These are phyloP conservation scores for Diaporthe helianthi DNA, from an alignment of 2,329 filamentous ascomycete species.

Conservation along the genomic window DNA sequence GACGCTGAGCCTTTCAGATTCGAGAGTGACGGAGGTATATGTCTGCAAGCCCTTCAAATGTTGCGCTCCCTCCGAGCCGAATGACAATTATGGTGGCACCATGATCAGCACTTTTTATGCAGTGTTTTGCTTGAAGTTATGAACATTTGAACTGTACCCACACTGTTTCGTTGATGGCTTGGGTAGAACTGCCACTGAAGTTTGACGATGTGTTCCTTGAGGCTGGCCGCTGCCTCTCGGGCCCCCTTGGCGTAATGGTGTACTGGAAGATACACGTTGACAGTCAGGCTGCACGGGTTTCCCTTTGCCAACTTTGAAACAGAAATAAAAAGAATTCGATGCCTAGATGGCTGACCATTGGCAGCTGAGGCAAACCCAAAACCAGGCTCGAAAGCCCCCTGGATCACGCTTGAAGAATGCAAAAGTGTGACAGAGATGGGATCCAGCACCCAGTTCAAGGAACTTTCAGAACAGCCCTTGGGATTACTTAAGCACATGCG, in stretches of 20 bases:
- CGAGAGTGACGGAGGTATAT: not conserved
- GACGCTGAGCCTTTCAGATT: not conserved
- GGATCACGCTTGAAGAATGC: too few relatives aligned
- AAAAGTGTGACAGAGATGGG: too few relatives aligned
- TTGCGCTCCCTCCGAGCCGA: not conserved
- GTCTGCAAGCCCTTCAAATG: not conserved
- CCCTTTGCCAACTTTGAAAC: not conserved
- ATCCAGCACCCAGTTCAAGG: too few relatives aligned
- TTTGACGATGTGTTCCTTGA: not conserved
- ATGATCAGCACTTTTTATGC: not conserved
- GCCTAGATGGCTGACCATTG: not conserved
- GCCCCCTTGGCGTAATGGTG: not conserved
- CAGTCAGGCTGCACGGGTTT: not conserved
- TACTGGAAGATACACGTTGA: not conserved
- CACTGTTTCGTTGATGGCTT: not conserved
- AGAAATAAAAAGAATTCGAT: conserved; percentile 1
- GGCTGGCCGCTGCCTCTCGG: not conserved
- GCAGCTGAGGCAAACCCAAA: not conserved
- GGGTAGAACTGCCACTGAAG: not conserved
- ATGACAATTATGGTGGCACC: not conserved
- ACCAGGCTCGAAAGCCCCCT: too few relatives aligned
- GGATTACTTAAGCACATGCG: too few relatives aligned
- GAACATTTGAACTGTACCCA: too few relatives aligned
- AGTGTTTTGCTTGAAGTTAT: not conserved
- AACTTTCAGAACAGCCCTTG: too few relatives aligned